Evolutionary conservation across 768 basidiomycete genomes (phyloP).

Genomic region (Lentinula lateritia): DNA sequence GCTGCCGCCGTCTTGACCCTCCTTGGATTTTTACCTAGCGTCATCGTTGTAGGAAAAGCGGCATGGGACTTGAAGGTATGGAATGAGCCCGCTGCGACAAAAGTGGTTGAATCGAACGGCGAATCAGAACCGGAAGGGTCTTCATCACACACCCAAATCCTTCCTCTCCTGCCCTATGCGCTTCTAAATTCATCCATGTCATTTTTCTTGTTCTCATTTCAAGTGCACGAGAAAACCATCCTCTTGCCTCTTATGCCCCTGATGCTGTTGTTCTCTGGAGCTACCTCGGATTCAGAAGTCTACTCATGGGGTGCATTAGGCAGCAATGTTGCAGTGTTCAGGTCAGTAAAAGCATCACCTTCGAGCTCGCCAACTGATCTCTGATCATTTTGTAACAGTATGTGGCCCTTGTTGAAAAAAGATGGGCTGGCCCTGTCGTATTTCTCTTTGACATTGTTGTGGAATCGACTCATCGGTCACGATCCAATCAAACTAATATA

Average conservation of each 20-base stretch:
- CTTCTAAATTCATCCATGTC: slow-evolving; percentile 80
- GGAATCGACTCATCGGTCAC: slow-evolving; percentile 82
- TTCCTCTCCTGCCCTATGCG: slow-evolving; percentile 73
- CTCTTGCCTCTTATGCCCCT: slow-evolving; percentile 81
- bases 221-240: slow-evolving; percentile 94
- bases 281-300: slow-evolving; percentile 45
- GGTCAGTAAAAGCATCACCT: slow-evolving; percentile 39
- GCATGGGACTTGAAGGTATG: slow-evolving; percentile 25
- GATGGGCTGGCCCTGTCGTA: slow-evolving; percentile 80
- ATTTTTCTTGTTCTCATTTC: slow-evolving; percentile 95
- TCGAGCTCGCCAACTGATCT: not conserved
- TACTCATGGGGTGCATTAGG: slow-evolving; percentile 71
- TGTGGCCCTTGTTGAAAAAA: slow-evolving; percentile 85
- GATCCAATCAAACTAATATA: slow-evolving; percentile 50
- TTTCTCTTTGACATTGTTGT: slow-evolving; percentile 57
- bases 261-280: slow-evolving; percentile 64
- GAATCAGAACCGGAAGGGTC: not conserved
- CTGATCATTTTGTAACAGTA: slow-evolving; percentile 38
- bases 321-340: slow-evolving; percentile 85
- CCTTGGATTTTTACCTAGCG: slow-evolving; percentile 63
- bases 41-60: slow-evolving; percentile 36
- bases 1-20: slow-evolving; percentile 64
- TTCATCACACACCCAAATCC: slow-evolving; percentile 35
- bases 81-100: not conserved
- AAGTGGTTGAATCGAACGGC: not conserved